These are phyloP conservation scores for Lactarius vividus DNA, from an alignment of 768 basidiomycete species.

Conservation along the genomic window DNA sequence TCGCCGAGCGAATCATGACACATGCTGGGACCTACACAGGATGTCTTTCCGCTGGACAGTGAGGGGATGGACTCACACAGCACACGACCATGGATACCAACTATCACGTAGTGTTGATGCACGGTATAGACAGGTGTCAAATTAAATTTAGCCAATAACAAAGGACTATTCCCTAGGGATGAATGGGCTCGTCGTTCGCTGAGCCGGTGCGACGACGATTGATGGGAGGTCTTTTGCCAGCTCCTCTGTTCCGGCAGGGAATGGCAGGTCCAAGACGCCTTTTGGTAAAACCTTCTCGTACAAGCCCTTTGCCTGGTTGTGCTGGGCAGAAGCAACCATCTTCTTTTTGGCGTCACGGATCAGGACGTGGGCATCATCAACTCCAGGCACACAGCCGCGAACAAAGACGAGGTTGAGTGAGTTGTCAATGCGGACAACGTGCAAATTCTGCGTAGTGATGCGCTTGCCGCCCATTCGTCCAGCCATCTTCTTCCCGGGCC, in stretches of 20 bases:
- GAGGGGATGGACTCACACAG: neutral
- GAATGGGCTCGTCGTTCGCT: constrained; percentile 71
- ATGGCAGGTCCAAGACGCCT: constrained; percentile 81
- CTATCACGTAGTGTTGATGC: constrained; percentile 4
- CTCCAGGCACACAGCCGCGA: constrained; percentile 86
- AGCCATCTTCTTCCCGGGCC: constrained; percentile 98
- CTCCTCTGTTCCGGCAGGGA: constrained; percentile 85
- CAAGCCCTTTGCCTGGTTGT: constrained; percentile 67
- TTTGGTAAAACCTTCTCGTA: constrained; percentile 78
- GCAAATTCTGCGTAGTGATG: constrained; percentile 82
- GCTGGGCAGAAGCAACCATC: constrained; percentile 55
- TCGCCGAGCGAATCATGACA: neutral
- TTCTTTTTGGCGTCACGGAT: constrained; percentile 91
- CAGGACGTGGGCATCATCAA: constrained; percentile 83
- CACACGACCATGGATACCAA: constrained; percentile 9
- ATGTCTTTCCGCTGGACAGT: neutral
- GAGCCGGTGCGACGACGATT: constrained; percentile 68
- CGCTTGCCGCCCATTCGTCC: constrained; percentile 86
- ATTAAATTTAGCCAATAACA: constrained; percentile 2
- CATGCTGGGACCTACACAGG: neutral
- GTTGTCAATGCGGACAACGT: constrained; percentile 85
- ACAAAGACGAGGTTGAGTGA: constrained; percentile 86
- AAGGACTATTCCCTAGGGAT: constrained; percentile 59
- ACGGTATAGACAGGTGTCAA: neutral
- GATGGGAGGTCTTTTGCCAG: constrained; percentile 64